phyloP scores from a whole-genome alignment of 768 basidiomycete species.

The Saitozyma sp. region DNA sequence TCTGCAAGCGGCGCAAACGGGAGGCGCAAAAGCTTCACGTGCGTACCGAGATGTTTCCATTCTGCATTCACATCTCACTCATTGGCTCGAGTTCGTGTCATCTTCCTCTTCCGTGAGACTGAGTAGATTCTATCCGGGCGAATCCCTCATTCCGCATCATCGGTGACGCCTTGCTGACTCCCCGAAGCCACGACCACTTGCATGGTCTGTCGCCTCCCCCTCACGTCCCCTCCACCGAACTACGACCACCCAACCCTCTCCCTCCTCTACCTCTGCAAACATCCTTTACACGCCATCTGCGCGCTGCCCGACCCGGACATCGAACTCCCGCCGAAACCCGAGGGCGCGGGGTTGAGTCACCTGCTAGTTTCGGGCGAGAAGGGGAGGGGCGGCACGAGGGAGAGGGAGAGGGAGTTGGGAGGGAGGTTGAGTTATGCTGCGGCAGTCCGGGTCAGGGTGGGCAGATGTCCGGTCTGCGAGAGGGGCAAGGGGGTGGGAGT shows the following conservation, averaged over 20 bases:
- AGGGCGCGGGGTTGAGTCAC: conserved; percentile 59
- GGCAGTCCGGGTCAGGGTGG: conserved; percentile 65
- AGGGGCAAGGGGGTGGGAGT: no score
- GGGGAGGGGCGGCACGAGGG: conserved; percentile 23
- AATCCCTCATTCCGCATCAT: background rate
- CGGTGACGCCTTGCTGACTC: background rate
- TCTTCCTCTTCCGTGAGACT: background rate
- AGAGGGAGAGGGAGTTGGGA: conserved; percentile 51
- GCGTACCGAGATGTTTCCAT: conserved; percentile 38
- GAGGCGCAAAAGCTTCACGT: conserved; percentile 77
- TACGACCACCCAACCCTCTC: conserved; percentile 60
- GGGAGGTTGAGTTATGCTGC: conserved; percentile 79
- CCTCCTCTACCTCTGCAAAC: conserved; percentile 81
- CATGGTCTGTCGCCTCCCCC: conserved; percentile 64
- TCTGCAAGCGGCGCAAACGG: conserved; percentile 73
- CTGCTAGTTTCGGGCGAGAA: conserved; percentile 54
- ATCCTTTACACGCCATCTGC: conserved; percentile 79
- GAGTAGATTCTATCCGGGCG: background rate
- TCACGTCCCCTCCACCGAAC: conserved; percentile 57
- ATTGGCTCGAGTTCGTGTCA: no score
- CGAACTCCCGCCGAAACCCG: conserved; percentile 63
- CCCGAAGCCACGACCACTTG: conserved; percentile 65
- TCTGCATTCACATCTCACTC: background rate
- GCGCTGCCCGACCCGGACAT: conserved; percentile 64
- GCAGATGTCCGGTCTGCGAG: conserved; percentile 76